Evolutionary conservation across 2,329 filamentous ascomycete species (phyloP).

Genomic region (Raffaelea albimanens): DNA sequence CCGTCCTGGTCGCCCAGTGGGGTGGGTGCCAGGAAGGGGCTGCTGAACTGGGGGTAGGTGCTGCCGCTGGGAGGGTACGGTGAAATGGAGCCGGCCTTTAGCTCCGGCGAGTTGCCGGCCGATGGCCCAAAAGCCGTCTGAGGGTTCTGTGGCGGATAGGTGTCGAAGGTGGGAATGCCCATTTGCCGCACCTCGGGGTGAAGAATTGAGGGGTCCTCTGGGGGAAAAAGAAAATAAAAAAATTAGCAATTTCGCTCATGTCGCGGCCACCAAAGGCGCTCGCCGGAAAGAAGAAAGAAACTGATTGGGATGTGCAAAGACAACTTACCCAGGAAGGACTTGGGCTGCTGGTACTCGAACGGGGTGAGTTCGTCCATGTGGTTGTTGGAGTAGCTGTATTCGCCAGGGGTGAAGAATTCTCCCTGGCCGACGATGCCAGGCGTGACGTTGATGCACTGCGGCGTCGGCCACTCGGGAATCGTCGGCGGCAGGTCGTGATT

Average conservation of each 20-base stretch:
- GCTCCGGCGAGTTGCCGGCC: constrained; percentile 48
- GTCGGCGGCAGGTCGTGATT: constrained; percentile 47
- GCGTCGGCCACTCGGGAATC: constrained; percentile 48
- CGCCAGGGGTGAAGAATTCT: constrained; percentile 42
- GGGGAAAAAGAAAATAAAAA: constrained; percentile 8
- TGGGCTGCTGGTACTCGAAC: constrained; percentile 38
- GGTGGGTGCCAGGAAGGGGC: constrained; percentile 38
- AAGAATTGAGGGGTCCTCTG: constrained; percentile 45
- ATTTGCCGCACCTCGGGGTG: constrained; percentile 44
- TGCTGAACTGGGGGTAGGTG: constrained; percentile 19
- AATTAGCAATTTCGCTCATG: too few species aligned
- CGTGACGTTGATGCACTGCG: constrained; percentile 47
- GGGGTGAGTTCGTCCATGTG: constrained; percentile 40
- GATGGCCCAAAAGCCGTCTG: constrained; percentile 46
- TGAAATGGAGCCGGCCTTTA: constrained; percentile 38
- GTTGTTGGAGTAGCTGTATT: constrained; percentile 43
- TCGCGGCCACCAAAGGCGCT: constrained; percentile 20
- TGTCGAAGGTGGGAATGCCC: constrained; percentile 40
- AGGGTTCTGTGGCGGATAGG: constrained; percentile 31
- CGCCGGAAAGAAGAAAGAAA: constrained; percentile 40
- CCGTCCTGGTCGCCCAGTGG: constrained; percentile 37
- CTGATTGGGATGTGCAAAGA: too few species aligned
- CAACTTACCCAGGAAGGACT: constrained; percentile 50
- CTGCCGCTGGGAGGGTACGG: constrained; percentile 39
- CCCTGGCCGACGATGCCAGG: constrained; percentile 54